Evolutionary conservation across 768 basidiomycete genomes (phyloP).

Genomic region (Suillus fuscotomentosus): DNA sequence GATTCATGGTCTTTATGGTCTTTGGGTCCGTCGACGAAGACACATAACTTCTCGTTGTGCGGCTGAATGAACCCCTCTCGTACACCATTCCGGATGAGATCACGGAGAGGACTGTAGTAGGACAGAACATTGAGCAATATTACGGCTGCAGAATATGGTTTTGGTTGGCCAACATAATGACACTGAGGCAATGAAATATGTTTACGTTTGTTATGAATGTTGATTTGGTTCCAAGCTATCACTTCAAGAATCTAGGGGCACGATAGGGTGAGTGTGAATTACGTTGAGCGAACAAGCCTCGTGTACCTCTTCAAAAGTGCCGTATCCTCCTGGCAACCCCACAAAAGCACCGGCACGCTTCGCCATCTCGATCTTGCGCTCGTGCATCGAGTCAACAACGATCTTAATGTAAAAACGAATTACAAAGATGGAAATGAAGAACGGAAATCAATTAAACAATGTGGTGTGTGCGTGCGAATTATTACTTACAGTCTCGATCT

Average conservation of each 20-base stretch:
- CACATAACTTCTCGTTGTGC: slow-evolving; percentile 57
- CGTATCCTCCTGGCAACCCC: slow-evolving; percentile 90
- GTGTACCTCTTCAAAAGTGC: slow-evolving; percentile 86
- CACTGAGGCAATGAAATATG: slow-evolving; percentile 8
- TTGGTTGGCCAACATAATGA: neutral
- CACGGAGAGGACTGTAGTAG: slow-evolving; percentile 82
- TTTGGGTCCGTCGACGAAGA: slow-evolving; percentile 74
- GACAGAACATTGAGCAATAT: slow-evolving; percentile 82
- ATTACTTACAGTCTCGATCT: slow-evolving; percentile 33
- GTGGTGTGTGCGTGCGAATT: slow-evolving; percentile 8
- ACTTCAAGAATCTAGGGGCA: slow-evolving; percentile 75
- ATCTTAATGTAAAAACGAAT: slow-evolving; percentile 39
- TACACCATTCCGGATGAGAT: slow-evolving; percentile 66
- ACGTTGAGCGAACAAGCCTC: neutral
- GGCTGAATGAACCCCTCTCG: slow-evolving; percentile 73
- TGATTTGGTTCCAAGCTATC: slow-evolving; percentile 91
- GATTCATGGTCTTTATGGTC: slow-evolving; percentile 48
- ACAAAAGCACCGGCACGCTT: slow-evolving; percentile 76
- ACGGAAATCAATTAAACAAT: neutral
- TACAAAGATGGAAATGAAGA: neutral
- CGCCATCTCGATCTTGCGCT: slow-evolving; percentile 92
- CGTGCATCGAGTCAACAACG: slow-evolving; percentile 80
- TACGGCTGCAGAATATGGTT: slow-evolving; percentile 52
- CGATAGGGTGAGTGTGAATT: neutral
- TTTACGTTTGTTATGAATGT: slow-evolving; percentile 80